Base-by-base conservation (phyloP, 371 early-diverging fungal genomes). In the Mucor indicus region DNA sequence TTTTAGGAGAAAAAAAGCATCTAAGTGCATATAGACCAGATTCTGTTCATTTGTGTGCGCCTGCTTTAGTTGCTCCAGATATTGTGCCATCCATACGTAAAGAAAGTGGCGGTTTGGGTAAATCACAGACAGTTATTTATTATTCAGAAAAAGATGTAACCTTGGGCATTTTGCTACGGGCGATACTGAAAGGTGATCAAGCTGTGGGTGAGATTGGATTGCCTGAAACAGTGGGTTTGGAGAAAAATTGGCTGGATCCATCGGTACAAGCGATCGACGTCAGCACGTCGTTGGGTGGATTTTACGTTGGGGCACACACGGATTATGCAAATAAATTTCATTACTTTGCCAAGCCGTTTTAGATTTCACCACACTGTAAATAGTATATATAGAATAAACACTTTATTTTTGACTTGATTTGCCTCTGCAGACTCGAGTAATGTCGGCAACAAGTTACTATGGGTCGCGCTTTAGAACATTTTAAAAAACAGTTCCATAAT, bases 261-360 rank as follows among this genome's bases (percentile, higher is more conserved):
- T 55, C 55, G 10, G 71, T 75, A 10, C 37, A 19, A n/a, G 21
- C 53, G 2, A 40, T 75, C 5, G 67, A 75, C 47, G 71, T 64
- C 0, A 64, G 69, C 33, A 30, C 38, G 17, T 68, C 66, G 0
- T 42, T 75, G 20, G 75, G 75, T 17, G 68, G 71, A 2, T 70
- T 54, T 20, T 74, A 72, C 50, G 40, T 72, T 4, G 64, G 67
- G 8, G 63, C 75, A 20, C 75, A 75, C 39, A 70, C 71, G 3
- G 71, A 74, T 47, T 73, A 69, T 55, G 69, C 69, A 1, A 35
- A 69, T 17, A 72, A 72, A 36, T 72, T 72, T 37, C 73, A 72
- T 38, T 72, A 61, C 32, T 67, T 71, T 54, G 55, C 64, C 16
- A 30, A 38, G 32, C 45, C 55, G 1, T 53, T 24, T 38, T 57